These are phyloP conservation scores for Bocquillonia castaneifolia DNA, from an alignment of 441 rosid species.

Conservation along the genomic window DNA sequence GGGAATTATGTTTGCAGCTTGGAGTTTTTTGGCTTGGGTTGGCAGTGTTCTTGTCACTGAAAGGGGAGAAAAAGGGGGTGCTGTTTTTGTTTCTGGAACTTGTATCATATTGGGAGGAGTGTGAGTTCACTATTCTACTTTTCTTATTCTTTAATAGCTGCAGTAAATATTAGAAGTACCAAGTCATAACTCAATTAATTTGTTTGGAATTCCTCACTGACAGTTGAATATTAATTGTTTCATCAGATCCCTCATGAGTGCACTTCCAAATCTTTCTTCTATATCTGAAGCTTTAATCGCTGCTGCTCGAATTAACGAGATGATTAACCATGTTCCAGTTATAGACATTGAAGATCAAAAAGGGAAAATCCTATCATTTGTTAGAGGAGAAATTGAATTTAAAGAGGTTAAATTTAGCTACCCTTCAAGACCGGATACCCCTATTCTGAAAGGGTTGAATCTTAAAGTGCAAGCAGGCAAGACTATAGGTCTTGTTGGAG, in stretches of 20 bases:
- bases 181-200: too few species aligned
- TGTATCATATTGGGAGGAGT: conserved; percentile 55
- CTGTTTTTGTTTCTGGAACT: conserved; percentile 46
- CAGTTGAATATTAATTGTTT: conserved; percentile 8
- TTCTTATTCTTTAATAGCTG: background rate
- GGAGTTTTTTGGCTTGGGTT: conserved; percentile 59
- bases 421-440: conserved; percentile 49
- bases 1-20: conserved; percentile 57
- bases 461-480: conserved; percentile 49
- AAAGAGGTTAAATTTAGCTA: conserved; percentile 39
- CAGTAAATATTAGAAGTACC: too few species aligned
- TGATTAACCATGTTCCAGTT: conserved; percentile 41
- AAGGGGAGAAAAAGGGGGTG: conserved; percentile 51
- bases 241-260: conserved; percentile 47
- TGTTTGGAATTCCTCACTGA: background rate
- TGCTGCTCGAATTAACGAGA: conserved; percentile 38
- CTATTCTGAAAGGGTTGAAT: conserved; percentile 42
- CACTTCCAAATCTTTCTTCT: conserved; percentile 50
- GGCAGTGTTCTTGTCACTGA: conserved; percentile 55
- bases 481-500: conserved; percentile 54
- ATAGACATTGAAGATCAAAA: conserved; percentile 43
- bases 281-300: conserved; percentile 52
- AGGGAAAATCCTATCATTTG: conserved; percentile 44
- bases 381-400: conserved; percentile 55
- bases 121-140: conserved; percentile 33